Evolutionary conservation across 2,329 filamentous ascomycete genomes (phyloP), one percentile per base, ranked within the genome.

Genomic region (Exophiala viscosa): DNA sequence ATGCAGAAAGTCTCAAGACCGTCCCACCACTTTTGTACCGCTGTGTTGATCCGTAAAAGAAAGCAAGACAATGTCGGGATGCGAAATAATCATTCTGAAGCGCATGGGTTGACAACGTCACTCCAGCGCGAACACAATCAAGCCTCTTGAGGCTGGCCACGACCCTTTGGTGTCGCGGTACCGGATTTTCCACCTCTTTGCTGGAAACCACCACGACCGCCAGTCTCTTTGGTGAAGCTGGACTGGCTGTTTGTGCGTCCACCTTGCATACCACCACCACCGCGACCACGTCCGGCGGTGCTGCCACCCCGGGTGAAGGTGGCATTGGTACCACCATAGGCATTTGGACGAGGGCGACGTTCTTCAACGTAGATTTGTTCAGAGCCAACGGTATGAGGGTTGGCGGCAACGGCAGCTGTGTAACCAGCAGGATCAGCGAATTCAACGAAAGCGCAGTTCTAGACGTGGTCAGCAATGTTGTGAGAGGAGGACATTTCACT

Each of bases 401-500:
- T 97, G 62, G 86, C 87, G 56, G 82, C 82, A 34, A 89, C 79
- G 39, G 93, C 93, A 58, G 88, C 86, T 69, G 89, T 82, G 73
- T 95, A 96, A 42, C 84, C 90, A 50, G 90, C 84, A 17, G 83
- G 69, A 42, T 86, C 87, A 67, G 85, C 87, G 72, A 93, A 99
- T 70, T 99, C 93, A 55, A 96, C 89, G 67, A 97, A 97, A 20
- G 93, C 93, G 67, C 90, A 96, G 79, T 93, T 96, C 92, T 95
- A 67, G 23, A 35, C 36, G 54, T 11, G 42, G 49, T 62, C 53
- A 64, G 60, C 48, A 50, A 14, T 9, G 14, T 38, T 17, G 14
- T 15, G 6, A 17, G 34, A 8, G 20, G 20, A 20, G 36, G 17
- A 15, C 17, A 8, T 34, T 50, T 9, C 36, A 62, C 74, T 65